Evolutionary conservation across 108 stramenopile genomes (phyloP), one percentile per base, ranked within the genome.

Genomic region (Epipyxis sp.): DNA sequence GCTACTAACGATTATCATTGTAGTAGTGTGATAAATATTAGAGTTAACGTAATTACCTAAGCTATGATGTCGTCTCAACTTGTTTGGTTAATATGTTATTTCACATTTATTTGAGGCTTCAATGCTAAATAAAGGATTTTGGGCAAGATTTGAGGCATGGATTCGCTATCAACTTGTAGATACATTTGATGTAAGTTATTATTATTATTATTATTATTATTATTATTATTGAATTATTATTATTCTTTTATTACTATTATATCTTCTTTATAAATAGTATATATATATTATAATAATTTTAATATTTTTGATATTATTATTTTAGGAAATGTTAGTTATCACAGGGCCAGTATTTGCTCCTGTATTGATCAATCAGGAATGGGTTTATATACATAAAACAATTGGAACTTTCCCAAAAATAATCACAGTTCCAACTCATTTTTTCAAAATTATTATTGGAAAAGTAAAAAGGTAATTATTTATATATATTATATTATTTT

Each of bases 321-420:
- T n/a, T n/a, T 57, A 74, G 71, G 71, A 74, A 57, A 42, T 74
- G 10, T 29, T 35, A 10, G 71, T 74, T 10, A 42, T 74, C 3
- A 54, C 71, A 42, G 71, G 71, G 13, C 71, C 71, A 13, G 71
- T 57, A 10, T 74, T 74, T 74, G 46, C 50, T 27, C 71, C 71
- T 16, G 6, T 25, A 3, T 65, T 65, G 30, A 10, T 65, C 13
- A 65, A 65, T 32, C 20, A 65, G 6, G 30, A 65, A 37, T 65
- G 61, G 61, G 61, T 65, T 29, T 65, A 65, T 32, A 65, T 65
- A 32, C 61, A 65, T 3, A 3, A 25, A 32, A 65, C 61, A 29
- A 30, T 74, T 3, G 71, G 71, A 29, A 20, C 34, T 42, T 57
- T 57, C 27, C 71, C 71, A 10, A 37, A 39, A 10, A 37, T 74